phyloP scores from a whole-genome alignment of 2,329 filamentous ascomycete genomes.

The Xylaria sp. region DNA sequence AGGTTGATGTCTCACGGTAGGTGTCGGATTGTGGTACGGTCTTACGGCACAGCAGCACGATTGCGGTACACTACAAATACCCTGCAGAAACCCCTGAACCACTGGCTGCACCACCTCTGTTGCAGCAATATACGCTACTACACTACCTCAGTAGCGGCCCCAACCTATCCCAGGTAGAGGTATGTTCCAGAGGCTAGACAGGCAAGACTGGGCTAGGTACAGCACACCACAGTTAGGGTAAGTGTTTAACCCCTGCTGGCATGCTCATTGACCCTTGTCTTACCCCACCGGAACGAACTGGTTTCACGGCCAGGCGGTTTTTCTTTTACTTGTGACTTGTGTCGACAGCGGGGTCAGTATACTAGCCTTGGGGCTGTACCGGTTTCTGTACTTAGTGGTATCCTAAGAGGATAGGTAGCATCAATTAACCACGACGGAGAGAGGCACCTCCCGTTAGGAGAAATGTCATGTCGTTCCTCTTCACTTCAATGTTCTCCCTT shows the following conservation, averaged over 20 bases:
- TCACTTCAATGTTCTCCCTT: slow-evolving; percentile 1
- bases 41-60: background rate
- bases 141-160: background rate
- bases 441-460: background rate
- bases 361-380: background rate
- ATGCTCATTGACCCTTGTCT: slow-evolving; percentile 9
- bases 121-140: no score
- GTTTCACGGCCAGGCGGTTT: slow-evolving; percentile 5
- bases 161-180: no score
- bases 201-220: background rate
- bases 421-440: background rate
- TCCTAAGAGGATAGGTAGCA: background rate
- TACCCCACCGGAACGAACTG: slow-evolving; percentile 17
- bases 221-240: background rate
- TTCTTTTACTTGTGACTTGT: slow-evolving; percentile 4
- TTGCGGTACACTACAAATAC: background rate
- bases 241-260: background rate
- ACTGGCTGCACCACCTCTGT: background rate
- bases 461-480: background rate
- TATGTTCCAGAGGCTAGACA: no score
- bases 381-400: background rate
- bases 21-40: background rate
- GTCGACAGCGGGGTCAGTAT: slow-evolving; percentile 1
- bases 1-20: background rate
- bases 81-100: background rate